Percentiles rank a stretch among this genome's conserved stretches.
Conservation (phyloP, 495 filamentous ascomycete species). For the Aspergillus saccharolyticus region DNA sequence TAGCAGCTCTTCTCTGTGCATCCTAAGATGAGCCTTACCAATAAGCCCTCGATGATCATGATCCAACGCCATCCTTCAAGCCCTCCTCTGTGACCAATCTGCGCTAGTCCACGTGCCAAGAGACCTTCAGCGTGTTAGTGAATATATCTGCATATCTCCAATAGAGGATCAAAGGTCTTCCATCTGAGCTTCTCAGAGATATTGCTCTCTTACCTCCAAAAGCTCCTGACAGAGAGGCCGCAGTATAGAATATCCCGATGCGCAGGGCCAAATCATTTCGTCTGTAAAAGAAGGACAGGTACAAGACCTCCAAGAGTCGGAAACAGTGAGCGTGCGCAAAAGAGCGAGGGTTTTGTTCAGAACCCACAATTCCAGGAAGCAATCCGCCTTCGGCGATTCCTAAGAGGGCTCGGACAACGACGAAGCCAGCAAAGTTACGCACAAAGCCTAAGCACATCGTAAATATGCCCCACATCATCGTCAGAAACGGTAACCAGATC, state of each 20-base stretch:
- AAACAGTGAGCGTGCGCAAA: not conserved
- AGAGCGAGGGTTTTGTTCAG: not conserved
- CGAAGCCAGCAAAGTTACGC: slow-evolving; percentile 47
- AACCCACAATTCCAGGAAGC: slow-evolving; percentile 62
- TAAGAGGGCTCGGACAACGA: slow-evolving; percentile 53
- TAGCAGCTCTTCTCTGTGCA: not conserved
- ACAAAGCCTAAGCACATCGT: slow-evolving; percentile 49
- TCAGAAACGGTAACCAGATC: slow-evolving; percentile 66
- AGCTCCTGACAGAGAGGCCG: slow-evolving; percentile 63
- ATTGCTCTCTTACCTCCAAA: slow-evolving; percentile 50
- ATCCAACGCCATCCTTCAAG: slow-evolving; percentile 61
- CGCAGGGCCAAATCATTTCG: slow-evolving; percentile 63
- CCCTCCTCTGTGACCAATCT: slow-evolving; percentile 51
- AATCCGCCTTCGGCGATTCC: slow-evolving; percentile 59
- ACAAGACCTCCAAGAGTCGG: slow-evolving; percentile 42
- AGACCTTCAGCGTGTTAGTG: slow-evolving; percentile 37
- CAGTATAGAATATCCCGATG: slow-evolving; percentile 72
- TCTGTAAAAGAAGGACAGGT: slow-evolving; percentile 71
- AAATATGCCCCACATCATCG: slow-evolving; percentile 56
- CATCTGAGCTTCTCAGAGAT: not conserved
- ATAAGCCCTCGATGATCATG: slow-evolving; percentile 58
- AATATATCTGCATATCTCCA: not conserved
- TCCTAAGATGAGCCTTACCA: slow-evolving; percentile 26
- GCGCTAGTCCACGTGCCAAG: slow-evolving; percentile 61
- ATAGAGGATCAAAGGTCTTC: not conserved